phyloP scores from a whole-genome alignment of 345 rosid species.

The Tarenaya hassleriana region DNA sequence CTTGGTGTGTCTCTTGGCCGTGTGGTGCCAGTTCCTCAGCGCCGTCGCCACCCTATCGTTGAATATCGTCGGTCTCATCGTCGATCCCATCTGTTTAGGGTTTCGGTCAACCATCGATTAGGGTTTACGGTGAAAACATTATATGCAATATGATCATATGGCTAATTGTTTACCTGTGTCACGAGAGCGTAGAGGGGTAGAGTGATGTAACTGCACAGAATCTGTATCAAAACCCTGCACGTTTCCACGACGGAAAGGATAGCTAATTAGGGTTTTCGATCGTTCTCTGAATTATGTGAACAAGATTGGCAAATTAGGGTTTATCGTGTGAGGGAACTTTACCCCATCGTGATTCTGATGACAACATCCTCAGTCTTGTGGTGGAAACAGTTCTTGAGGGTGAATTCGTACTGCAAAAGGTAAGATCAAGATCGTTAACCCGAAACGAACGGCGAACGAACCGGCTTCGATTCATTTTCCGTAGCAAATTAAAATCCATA shows the following conservation, averaged over 20 bases:
- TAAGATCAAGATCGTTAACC: background rate
- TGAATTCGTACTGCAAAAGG: slow-evolving; percentile 51
- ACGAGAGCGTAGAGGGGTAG: slow-evolving; percentile 96
- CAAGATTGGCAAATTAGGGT: background rate
- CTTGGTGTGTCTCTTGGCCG: slow-evolving; percentile 58
- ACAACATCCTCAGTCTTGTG: slow-evolving; percentile 36
- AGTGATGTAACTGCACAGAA: slow-evolving; percentile 89
- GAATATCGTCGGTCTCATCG: slow-evolving; percentile 84
- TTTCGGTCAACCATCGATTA: no score
- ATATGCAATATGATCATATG: background rate
- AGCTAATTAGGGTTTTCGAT: background rate
- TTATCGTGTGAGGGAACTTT: background rate
- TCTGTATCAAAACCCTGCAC: slow-evolving; percentile 63
- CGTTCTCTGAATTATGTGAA: background rate
- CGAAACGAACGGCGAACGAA: background rate
- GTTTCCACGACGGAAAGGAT: background rate
- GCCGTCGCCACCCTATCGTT: slow-evolving; percentile 71
- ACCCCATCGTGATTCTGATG: slow-evolving; percentile 84
- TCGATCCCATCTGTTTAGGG: slow-evolving; percentile 87
- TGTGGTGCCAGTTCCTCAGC: slow-evolving; percentile 69
- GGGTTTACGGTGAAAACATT: slow-evolving; percentile 6
- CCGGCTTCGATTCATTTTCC: no score
- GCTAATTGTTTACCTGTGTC: slow-evolving; percentile 57
- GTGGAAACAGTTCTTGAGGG: slow-evolving; percentile 55
- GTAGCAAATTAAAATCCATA: background rate